Conservation (phyloP, 2,329 filamentous ascomycete genomes). For the Calonectria pteridis region DNA sequence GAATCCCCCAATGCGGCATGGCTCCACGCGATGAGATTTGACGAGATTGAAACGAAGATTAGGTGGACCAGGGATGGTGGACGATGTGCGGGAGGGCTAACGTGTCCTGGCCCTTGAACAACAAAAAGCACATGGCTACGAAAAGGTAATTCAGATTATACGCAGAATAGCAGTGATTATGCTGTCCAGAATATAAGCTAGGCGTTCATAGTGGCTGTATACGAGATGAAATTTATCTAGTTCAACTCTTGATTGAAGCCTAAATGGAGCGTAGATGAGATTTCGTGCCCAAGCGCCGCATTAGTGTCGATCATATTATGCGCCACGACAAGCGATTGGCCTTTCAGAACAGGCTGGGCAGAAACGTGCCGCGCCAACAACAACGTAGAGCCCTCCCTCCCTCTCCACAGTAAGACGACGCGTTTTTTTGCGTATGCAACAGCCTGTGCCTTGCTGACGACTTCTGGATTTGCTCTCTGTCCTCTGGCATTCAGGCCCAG, state of each 20-base stretch:
- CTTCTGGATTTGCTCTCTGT: too few species aligned
- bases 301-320: conserved; percentile 3
- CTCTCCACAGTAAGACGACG: background rate
- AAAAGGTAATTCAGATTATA: background rate
- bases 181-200: background rate
- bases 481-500: background rate
- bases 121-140: background rate
- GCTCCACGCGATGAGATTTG: conserved; percentile 4
- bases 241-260: background rate
- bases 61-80: conserved; percentile 3
- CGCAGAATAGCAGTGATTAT: background rate
- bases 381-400: background rate
- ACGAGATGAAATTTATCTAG: background rate
- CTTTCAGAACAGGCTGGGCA: background rate
- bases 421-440: background rate
- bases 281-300: background rate
- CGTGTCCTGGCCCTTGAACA: background rate
- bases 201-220: background rate
- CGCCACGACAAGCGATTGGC: background rate
- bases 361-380: background rate
- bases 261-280: background rate
- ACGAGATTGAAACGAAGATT: conserved; percentile 13
- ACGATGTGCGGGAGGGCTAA: background rate
- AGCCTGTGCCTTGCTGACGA: background rate
- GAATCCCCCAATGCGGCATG: background rate